Evolutionary conservation across 148 eudicot species (phyloP).

Genomic region (Fagopyrum esculentum): DNA sequence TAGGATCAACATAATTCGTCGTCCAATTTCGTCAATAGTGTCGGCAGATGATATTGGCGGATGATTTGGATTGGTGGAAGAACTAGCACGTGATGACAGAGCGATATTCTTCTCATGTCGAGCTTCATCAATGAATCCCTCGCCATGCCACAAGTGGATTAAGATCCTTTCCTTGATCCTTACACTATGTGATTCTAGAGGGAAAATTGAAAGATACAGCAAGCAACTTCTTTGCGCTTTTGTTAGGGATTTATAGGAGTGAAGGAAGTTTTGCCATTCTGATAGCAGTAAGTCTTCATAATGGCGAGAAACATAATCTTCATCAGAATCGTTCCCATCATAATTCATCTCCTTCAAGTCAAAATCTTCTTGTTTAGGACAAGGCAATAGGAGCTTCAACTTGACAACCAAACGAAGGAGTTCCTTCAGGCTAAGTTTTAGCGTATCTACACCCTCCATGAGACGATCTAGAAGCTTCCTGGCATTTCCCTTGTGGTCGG

Average conservation of each 20-base stretch:
- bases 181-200: no score
- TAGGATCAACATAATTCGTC: not conserved
- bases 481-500: not conserved
- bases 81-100: no score
- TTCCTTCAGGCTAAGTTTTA: not conserved
- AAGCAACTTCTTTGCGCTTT: not conserved
- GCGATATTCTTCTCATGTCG: not conserved
- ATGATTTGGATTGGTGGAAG: not conserved
- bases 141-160: conserved; percentile 42
- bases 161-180: conserved; percentile 21
- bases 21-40: not conserved
- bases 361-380: not conserved
- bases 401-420: not conserved
- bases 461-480: not conserved
- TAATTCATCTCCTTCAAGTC: not conserved
- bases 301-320: no score
- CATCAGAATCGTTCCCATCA: not conserved
- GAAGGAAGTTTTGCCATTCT: not conserved
- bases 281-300: no score
- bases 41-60: no score
- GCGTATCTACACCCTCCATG: not conserved
- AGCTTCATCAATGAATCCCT: conserved; percentile 24
- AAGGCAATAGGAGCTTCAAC: not conserved
- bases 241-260: not conserved
- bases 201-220: not conserved